Conservation (phyloP, 306 rosid genomes). For the Fagus crenata region DNA sequence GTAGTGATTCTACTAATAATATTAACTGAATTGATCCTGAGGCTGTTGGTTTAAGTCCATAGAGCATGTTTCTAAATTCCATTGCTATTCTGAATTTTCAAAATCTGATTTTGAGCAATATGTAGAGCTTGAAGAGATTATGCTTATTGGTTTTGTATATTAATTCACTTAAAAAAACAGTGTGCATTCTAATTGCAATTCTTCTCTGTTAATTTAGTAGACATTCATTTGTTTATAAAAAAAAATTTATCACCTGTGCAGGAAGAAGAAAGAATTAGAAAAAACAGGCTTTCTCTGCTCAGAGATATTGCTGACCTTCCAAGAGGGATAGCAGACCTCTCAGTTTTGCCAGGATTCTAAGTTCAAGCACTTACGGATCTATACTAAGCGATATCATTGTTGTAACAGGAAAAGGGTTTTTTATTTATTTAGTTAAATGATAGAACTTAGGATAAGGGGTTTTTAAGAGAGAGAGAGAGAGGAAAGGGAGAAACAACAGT, state of each 20-base stretch:
- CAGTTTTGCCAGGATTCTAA: constrained; percentile 81
- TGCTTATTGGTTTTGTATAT: background rate
- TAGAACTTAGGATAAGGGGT: no score
- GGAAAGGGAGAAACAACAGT: background rate
- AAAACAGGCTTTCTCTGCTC: constrained; percentile 74
- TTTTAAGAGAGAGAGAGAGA: background rate
- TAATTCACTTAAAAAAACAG: background rate
- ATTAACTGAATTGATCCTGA: background rate
- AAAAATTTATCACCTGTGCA: constrained; percentile 19
- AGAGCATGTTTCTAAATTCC: background rate
- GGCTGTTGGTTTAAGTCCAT: background rate
- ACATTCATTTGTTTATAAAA: background rate
- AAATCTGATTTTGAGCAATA: background rate
- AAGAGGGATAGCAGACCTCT: constrained; percentile 78
- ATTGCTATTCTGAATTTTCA: background rate
- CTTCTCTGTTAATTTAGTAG: background rate
- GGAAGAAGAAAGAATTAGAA: constrained; percentile 78
- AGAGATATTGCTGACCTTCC: constrained; percentile 86
- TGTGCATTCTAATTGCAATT: background rate
- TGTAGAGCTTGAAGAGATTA: background rate
- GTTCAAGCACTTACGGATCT: background rate
- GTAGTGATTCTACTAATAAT: background rate
- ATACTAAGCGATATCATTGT: background rate
- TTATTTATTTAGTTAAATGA: background rate
- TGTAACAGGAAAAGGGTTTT: background rate